Evolutionary conservation across 495 filamentous ascomycete species (phyloP).

Genomic region (Chaetomium tenue): DNA sequence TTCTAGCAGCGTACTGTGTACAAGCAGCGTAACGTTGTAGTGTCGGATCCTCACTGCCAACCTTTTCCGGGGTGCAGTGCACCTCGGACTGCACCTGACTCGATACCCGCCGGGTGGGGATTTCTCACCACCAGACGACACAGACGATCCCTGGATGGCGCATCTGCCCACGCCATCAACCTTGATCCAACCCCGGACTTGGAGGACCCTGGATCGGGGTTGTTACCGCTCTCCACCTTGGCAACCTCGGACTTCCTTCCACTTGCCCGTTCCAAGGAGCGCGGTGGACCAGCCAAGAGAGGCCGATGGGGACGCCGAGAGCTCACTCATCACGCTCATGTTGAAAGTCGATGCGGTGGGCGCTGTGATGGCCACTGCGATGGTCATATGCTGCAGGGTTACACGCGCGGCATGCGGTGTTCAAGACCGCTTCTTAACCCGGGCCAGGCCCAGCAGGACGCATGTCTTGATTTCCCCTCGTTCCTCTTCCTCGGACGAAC

Average conservation of each 20-base stretch:
- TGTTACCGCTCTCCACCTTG: slow-evolving; percentile 6
- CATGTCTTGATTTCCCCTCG: neutral
- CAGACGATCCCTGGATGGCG: slow-evolving; percentile 4
- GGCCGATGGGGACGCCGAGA: neutral
- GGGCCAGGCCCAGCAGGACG: neutral
- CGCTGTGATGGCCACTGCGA: neutral
- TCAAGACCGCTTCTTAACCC: neutral
- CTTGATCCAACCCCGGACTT: neutral
- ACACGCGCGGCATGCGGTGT: neutral
- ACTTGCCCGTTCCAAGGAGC: slow-evolving; percentile 15
- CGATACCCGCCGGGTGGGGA: neutral
- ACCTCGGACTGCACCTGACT: neutral
- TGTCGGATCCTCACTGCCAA: slow-evolving; percentile 18
- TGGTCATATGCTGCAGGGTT: neutral
- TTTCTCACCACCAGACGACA: neutral
- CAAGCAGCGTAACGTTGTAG: slow-evolving; percentile 14
- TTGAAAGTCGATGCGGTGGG: neutral
- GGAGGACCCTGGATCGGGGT: slow-evolving; percentile 7
- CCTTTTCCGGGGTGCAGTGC: neutral
- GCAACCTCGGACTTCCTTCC: slow-evolving; percentile 10
- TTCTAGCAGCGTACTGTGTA: neutral
- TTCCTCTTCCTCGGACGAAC: neutral
- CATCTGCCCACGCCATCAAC: neutral
- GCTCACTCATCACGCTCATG: neutral
- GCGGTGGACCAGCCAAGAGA: neutral